Evolutionary conservation across 768 basidiomycete species (phyloP), one percentile per base, ranked within the genome.

Genomic region (Cyclocybe aegerita): DNA sequence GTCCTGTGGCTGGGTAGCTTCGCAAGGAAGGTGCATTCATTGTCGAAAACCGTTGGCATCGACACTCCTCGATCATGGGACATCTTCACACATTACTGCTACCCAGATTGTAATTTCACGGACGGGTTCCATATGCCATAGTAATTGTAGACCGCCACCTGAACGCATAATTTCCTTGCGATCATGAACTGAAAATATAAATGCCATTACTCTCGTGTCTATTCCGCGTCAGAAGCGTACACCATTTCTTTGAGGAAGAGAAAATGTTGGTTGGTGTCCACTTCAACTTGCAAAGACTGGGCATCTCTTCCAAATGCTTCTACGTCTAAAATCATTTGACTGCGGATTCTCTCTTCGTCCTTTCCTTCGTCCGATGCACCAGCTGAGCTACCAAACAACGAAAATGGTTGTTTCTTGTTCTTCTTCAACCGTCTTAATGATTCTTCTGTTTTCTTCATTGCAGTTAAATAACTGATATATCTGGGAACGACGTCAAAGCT

Each of bases 361-460:
- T 80, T 80, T 4, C 80, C 83, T 47, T 91, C 89, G 38, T 90
- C 86, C 8, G 81, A 80, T 23, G 70, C 66, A 10, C 71, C 57
- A 39, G 65, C 65, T 3, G 77, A 55, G 42, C 70, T 73, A 29
- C 88, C 81, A 59, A 98, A 97, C 17, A 97, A 73, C 3, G 91
- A 90, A 65, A 92, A 89, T 0, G 84, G 75, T 0, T 74, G 56
- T 57, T 87, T 91, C 61, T 90, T 92, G 39, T 89, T 88, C 65
- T 90, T 96, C 63, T 94, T 93, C 58, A 96, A 76, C 34, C 90
- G 80, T 35, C 87, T 77, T 17, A 98, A 71, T 9, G 91, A 88
- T 62, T 94, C 93, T 56, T 98, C 93, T 7, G 92, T 92, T 74
- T 96, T 96, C 66, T 85, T 90, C 80, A 95, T 93, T 0, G 83